Conservation (phyloP, 495 filamentous ascomycete genomes). For the Niebla homalea region DNA sequence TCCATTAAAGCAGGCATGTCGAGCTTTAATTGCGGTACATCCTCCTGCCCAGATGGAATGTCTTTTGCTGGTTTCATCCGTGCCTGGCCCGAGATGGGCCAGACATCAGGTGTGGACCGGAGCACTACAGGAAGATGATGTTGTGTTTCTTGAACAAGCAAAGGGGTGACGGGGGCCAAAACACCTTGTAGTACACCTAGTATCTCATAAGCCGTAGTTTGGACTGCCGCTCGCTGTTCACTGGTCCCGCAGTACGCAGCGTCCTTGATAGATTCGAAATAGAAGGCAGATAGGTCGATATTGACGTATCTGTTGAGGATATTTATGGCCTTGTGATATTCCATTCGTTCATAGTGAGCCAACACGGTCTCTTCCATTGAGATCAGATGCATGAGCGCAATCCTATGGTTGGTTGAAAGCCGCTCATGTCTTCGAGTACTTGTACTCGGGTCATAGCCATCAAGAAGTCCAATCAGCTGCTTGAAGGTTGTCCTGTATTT, state of each 20-base stretch:
- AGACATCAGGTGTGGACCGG: slow-evolving; percentile 37
- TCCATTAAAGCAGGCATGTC: slow-evolving; percentile 46
- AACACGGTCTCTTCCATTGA: slow-evolving; percentile 46
- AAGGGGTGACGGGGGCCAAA: slow-evolving; percentile 66
- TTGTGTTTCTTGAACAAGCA: slow-evolving; percentile 83
- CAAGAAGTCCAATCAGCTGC: slow-evolving; percentile 70
- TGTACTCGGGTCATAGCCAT: slow-evolving; percentile 36
- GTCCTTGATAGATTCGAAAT: slow-evolving; percentile 87
- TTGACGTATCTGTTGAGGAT: slow-evolving; percentile 67
- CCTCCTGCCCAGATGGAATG: slow-evolving; percentile 18
- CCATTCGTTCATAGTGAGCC: slow-evolving; percentile 50
- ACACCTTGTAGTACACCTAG: slow-evolving; percentile 58
- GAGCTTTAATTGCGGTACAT: slow-evolving; percentile 24
- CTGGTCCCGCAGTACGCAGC: slow-evolving; percentile 54
- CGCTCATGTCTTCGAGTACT: slow-evolving; percentile 26
- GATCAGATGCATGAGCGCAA: slow-evolving; percentile 63
- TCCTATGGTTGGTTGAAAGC: slow-evolving; percentile 46
- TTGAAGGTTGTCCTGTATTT: slow-evolving; percentile 83
- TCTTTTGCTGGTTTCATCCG: slow-evolving; percentile 7
- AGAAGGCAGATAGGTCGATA: slow-evolving; percentile 78
- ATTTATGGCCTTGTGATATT: slow-evolving; percentile 69
- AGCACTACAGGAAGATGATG: slow-evolving; percentile 54
- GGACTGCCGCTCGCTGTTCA: slow-evolving; percentile 36
- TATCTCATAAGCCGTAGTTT: slow-evolving; percentile 58
- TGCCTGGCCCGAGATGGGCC: slow-evolving; percentile 18